These are phyloP conservation scores for Fusarium cyanostomum DNA, from an alignment of 2,329 filamentous ascomycete genomes.

Conservation along the genomic window DNA sequence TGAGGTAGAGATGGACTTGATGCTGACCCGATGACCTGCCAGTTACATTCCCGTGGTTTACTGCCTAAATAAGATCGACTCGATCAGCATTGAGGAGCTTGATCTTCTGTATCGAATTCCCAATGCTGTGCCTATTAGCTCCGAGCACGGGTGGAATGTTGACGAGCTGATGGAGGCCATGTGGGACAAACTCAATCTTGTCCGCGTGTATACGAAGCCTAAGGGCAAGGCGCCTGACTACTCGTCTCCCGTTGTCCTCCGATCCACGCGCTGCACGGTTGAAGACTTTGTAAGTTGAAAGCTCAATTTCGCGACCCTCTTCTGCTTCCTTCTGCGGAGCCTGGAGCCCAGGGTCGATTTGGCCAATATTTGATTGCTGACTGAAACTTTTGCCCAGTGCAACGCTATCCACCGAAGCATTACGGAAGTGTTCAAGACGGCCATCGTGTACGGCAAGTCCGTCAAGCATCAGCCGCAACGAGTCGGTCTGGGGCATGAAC, in stretches of 20 bases:
- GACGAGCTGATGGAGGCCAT: constrained; percentile 97
- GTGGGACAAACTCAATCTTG: constrained; percentile 96
- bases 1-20: background rate
- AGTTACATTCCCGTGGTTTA: constrained; percentile 99
- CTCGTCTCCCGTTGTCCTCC: constrained; percentile 86
- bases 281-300: constrained; percentile 88
- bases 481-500: constrained; percentile 88
- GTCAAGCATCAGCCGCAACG: constrained; percentile 99
- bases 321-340: constrained; percentile 12
- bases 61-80: constrained; percentile 98
- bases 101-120: constrained; percentile 96
- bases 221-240: constrained; percentile 97
- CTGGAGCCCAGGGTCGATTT: constrained; percentile 14
- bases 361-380: constrained; percentile 38
- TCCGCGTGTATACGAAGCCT: constrained; percentile 96
- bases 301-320: background rate
- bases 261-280: constrained; percentile 83
- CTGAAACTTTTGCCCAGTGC: constrained; percentile 70
- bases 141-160: constrained; percentile 97
- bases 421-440: constrained; percentile 92
- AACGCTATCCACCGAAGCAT: constrained; percentile 97
- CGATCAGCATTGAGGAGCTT: constrained; percentile 96
- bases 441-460: constrained; percentile 96
- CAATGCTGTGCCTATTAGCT: constrained; percentile 96
- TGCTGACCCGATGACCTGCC: constrained; percentile 23